These are phyloP conservation scores for Periconia digitata DNA, from an alignment of 2,329 filamentous ascomycete species.

Conservation along the genomic window DNA sequence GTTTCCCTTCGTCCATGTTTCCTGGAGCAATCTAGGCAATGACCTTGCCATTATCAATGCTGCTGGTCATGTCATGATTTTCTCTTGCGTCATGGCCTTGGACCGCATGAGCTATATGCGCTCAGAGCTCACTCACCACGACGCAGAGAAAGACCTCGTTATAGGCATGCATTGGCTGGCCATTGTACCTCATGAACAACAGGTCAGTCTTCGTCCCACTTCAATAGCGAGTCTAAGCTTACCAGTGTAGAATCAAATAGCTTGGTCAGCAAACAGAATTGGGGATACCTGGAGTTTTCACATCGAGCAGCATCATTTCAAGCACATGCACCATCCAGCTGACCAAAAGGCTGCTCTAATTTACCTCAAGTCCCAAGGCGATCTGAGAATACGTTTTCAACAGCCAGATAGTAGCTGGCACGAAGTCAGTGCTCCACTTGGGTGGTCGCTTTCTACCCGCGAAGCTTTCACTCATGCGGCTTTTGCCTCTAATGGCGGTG, in stretches of 20 bases:
- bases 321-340: conserved; percentile 73
- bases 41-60: conserved; percentile 85
- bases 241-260: conserved; percentile 34
- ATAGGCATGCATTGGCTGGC: conserved; percentile 85
- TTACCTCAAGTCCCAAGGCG: conserved; percentile 72
- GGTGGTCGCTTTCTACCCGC: conserved; percentile 67
- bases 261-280: conserved; percentile 43
- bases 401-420: conserved; percentile 72
- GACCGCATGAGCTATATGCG: conserved; percentile 69
- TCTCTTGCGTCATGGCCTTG: conserved; percentile 69
- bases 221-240: conserved; percentile 3
- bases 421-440: conserved; percentile 72
- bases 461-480: conserved; percentile 44
- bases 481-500: conserved; percentile 68
- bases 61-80: conserved; percentile 73
- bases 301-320: conserved; percentile 64
- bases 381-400: conserved; percentile 75
- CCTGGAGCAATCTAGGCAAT: conserved; percentile 74
- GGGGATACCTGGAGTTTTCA: conserved; percentile 67
- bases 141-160: conserved; percentile 74
- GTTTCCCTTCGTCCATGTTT: conserved; percentile 74
- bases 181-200: conserved; percentile 45
- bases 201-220: conserved; percentile 21
- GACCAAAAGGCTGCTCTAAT: conserved; percentile 72
- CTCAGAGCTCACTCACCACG: conserved; percentile 65